Evolutionary conservation across 2,329 filamentous ascomycete genomes (phyloP).

Genomic region (Esteya vermicola): DNA sequence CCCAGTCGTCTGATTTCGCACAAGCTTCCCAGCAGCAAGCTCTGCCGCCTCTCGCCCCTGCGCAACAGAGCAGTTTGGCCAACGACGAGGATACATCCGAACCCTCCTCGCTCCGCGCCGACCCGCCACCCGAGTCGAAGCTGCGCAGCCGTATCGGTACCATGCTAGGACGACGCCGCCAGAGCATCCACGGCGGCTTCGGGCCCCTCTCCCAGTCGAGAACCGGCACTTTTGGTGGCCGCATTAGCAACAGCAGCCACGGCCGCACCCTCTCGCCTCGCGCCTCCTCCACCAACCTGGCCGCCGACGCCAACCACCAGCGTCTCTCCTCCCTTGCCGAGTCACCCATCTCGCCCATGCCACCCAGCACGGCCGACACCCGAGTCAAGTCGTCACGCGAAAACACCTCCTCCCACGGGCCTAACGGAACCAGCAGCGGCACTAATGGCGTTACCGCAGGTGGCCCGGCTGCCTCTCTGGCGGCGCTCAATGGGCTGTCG

Average conservation of each 20-base stretch:
- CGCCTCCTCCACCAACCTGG: slow-evolving; percentile 43
- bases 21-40: neutral
- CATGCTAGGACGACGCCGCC: slow-evolving; percentile 50
- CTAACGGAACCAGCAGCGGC: neutral
- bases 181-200: slow-evolving; percentile 52
- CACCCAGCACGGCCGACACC: slow-evolving; percentile 17
- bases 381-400: slow-evolving; percentile 23
- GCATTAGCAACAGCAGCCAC: slow-evolving; percentile 49
- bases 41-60: no score
- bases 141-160: slow-evolving; percentile 53
- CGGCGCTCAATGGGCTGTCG: slow-evolving; percentile 29
- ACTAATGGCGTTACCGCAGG: slow-evolving; percentile 31
- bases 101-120: slow-evolving; percentile 28
- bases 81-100: slow-evolving; percentile 26
- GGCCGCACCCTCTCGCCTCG: slow-evolving; percentile 41
- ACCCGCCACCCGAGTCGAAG: slow-evolving; percentile 36
- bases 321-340: slow-evolving; percentile 44
- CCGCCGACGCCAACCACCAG: slow-evolving; percentile 36
- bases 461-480: slow-evolving; percentile 13
- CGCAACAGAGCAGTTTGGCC: neutral
- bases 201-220: slow-evolving; percentile 42
- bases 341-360: slow-evolving; percentile 29
- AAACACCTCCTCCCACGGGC: slow-evolving; percentile 27
- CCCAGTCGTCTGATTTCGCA: slow-evolving; percentile 2
- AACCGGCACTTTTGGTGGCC: slow-evolving; percentile 33